These are phyloP conservation scores for Nannizzia gypsea DNA, from an alignment of 2,329 filamentous ascomycete genomes.

Conservation along the genomic window DNA sequence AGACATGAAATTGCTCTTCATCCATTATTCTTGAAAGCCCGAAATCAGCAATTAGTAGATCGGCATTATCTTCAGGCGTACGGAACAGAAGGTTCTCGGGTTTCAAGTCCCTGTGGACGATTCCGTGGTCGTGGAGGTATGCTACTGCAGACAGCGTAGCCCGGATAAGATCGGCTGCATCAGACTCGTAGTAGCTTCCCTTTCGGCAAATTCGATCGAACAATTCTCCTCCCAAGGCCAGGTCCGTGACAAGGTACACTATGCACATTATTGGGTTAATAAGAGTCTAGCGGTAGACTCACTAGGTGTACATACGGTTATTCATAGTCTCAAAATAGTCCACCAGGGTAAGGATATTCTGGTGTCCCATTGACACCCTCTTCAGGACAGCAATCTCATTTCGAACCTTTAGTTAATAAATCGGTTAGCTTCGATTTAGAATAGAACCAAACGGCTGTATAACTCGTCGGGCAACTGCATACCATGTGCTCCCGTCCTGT, in stretches of 20 bases:
- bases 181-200: constrained; percentile 95
- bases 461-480: background rate
- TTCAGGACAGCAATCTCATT: constrained; percentile 98
- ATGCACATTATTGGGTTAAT: background rate
- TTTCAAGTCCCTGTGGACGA: constrained; percentile 95
- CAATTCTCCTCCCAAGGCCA: constrained; percentile 88
- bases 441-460: background rate
- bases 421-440: background rate
- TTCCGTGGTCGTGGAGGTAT: constrained; percentile 96
- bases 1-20: constrained; percentile 92
- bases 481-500: constrained; percentile 97
- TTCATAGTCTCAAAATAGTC: constrained; percentile 99
- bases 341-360: constrained; percentile 93
- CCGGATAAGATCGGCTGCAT: constrained; percentile 88
- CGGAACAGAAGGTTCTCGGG: constrained; percentile 95
- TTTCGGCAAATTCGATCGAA: constrained; percentile 99
- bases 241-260: constrained; percentile 93
- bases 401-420: constrained; percentile 51
- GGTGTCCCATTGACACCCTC: constrained; percentile 96
- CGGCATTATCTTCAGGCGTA: constrained; percentile 94
- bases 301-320: constrained; percentile 47
- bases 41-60: constrained; percentile 94
- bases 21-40: constrained; percentile 96
- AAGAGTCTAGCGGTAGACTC: too few species aligned
- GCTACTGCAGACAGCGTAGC: constrained; percentile 94